Evolutionary conservation across 805 yeast species (phyloP).

Genomic region (Kluyveromyces siamensis): DNA sequence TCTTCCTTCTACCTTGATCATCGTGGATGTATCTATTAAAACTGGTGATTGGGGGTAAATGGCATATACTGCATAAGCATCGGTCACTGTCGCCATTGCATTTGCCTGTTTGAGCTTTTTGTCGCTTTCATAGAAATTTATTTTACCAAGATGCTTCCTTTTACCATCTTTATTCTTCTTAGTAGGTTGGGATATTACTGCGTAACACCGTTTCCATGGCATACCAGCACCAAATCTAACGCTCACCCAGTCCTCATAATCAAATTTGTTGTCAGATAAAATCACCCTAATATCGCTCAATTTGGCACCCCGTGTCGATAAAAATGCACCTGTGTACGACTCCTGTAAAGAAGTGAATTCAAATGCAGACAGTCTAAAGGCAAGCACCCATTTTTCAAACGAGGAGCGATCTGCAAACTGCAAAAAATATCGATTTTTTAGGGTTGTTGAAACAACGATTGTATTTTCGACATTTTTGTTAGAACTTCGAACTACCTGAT

Average conservation of each 20-base stretch:
- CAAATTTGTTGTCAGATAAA: constrained; percentile 74
- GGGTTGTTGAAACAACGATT: constrained; percentile 83
- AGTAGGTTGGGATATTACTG: constrained; percentile 70
- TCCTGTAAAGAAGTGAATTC: constrained; percentile 83
- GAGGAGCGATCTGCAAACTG: constrained; percentile 64
- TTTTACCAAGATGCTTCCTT: constrained; percentile 45
- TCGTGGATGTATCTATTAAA: constrained; percentile 77
- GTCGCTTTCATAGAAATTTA: constrained; percentile 75
- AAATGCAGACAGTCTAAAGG: constrained; percentile 68
- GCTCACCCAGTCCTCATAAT: constrained; percentile 90
- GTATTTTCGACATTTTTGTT: constrained; percentile 55
- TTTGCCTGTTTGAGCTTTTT: constrained; percentile 57
- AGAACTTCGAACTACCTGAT: constrained; percentile 49
- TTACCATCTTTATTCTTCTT: constrained; percentile 30
- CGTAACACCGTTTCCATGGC: constrained; percentile 95
- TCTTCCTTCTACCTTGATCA: constrained; percentile 81
- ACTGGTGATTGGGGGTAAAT: constrained; percentile 82
- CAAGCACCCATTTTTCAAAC: constrained; percentile 70
- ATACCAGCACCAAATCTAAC: constrained; percentile 94
- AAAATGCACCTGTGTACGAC: constrained; percentile 91
- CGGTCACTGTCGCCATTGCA: constrained; percentile 70
- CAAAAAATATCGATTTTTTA: constrained; percentile 77
- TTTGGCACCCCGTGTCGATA: constrained; percentile 84
- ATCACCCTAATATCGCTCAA: constrained; percentile 81
- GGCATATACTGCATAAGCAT: constrained; percentile 70